Percentiles rank a stretch among this genome's conserved stretches.
Conservation (phyloP, 2,329 filamentous ascomycete species). For the Epichloe glyceriae region DNA sequence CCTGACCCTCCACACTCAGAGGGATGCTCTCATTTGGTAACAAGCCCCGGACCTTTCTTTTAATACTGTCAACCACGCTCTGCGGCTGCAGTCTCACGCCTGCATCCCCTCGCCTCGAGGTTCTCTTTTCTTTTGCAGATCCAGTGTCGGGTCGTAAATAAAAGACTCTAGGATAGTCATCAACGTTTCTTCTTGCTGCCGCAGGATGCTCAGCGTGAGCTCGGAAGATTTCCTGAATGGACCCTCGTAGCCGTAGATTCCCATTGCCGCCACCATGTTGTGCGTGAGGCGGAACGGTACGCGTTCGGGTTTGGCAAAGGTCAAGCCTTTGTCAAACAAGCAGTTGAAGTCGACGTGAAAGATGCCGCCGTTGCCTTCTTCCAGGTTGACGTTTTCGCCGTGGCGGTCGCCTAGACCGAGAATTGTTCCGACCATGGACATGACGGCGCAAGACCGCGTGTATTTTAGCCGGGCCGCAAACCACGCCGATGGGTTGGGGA, state of each 20-base stretch:
- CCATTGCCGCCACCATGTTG: slow-evolving; percentile 98
- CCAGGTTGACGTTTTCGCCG: slow-evolving; percentile 90
- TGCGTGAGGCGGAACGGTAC: slow-evolving; percentile 95
- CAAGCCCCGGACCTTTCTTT: slow-evolving; percentile 73
- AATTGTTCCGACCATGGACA: slow-evolving; percentile 98
- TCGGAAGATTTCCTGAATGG: slow-evolving; percentile 88
- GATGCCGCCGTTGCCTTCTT: slow-evolving; percentile 84
- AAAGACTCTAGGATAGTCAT: slow-evolving; percentile 98
- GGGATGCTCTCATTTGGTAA: slow-evolving; percentile 82
- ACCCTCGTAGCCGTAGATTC: slow-evolving; percentile 83
- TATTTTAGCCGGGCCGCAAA: slow-evolving; percentile 80
- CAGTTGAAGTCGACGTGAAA: slow-evolving; percentile 99
- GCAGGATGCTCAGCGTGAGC: slow-evolving; percentile 68
- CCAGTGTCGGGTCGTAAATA: slow-evolving; percentile 89
- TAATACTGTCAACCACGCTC: slow-evolving; percentile 81
- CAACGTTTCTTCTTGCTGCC: slow-evolving; percentile 87
- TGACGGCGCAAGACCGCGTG: slow-evolving; percentile 87
- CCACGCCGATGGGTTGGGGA: slow-evolving; percentile 86
- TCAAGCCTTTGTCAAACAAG: slow-evolving; percentile 93
- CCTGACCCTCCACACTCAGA: slow-evolving; percentile 88
- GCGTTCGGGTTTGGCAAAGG: slow-evolving; percentile 85
- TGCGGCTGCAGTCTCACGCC: slow-evolving; percentile 40
- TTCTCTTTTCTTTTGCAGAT: slow-evolving; percentile 61
- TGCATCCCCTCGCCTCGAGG: slow-evolving; percentile 23
- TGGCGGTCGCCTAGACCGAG: slow-evolving; percentile 89